Percentiles rank a stretch among this genome's conserved stretches.
phyloP scores from a whole-genome alignment of 495 filamentous ascomycete species.

The Rhizodiscina lignyota region DNA sequence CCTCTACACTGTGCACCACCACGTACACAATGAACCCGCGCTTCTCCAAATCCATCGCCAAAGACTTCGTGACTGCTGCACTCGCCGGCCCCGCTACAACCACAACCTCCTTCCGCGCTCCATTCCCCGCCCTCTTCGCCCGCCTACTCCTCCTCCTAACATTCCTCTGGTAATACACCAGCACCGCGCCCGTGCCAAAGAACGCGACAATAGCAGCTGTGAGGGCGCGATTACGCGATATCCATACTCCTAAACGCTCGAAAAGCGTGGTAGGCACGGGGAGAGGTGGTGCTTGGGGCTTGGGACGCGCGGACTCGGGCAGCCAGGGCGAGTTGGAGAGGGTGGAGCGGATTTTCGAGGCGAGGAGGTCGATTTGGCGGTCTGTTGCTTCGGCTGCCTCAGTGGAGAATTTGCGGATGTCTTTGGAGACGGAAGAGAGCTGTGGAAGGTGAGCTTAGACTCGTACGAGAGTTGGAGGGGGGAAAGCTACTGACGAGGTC shows the following conservation, averaged over 20 bases:
- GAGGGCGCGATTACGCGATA: slow-evolving; percentile 48
- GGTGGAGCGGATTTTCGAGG: slow-evolving; percentile 42
- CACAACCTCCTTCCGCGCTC: slow-evolving; percentile 78
- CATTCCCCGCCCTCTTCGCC: slow-evolving; percentile 61
- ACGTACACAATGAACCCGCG: slow-evolving; percentile 89
- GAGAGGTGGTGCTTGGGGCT: slow-evolving; percentile 21
- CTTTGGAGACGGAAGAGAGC: slow-evolving; percentile 57
- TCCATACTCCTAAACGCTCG: slow-evolving; percentile 42
- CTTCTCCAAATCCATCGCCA: slow-evolving; percentile 73
- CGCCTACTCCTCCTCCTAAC: slow-evolving; percentile 47
- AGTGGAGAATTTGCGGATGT: slow-evolving; percentile 46
- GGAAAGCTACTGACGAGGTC: slow-evolving; percentile 33
- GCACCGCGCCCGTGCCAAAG: slow-evolving; percentile 48
- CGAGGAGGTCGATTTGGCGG: slow-evolving; percentile 52
- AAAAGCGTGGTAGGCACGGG: slow-evolving; percentile 19
- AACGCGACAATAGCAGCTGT: slow-evolving; percentile 51
- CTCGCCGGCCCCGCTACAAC: slow-evolving; percentile 71
- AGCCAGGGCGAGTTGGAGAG: slow-evolving; percentile 27
- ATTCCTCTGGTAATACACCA: slow-evolving; percentile 45
- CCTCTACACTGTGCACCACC: slow-evolving; percentile 59
- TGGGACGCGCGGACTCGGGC: slow-evolving; percentile 32
- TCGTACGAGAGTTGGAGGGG: slow-evolving; percentile 2
- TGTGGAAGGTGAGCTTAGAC: slow-evolving; percentile 16
- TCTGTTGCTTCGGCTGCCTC: slow-evolving; percentile 64
- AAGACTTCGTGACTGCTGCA: slow-evolving; percentile 61